Evolutionary conservation across 768 basidiomycete genomes (phyloP).

Genomic region (Mycena filopes): DNA sequence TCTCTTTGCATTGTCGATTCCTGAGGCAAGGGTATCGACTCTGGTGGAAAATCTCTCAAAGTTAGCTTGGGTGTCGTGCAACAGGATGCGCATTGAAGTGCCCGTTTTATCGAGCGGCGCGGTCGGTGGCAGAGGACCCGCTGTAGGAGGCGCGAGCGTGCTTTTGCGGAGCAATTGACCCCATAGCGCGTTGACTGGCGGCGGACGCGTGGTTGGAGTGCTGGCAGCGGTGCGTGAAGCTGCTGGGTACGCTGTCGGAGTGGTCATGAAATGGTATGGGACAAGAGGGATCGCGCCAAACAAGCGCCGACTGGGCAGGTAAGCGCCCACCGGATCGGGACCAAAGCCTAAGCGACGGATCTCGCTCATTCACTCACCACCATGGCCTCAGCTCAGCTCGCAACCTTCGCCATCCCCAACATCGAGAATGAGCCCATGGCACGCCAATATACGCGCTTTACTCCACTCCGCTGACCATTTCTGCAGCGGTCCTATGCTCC

Average conservation of each 20-base stretch:
- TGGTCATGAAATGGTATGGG: conserved; percentile 14
- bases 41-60: conserved; percentile 73
- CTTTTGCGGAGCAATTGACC: conserved; percentile 64
- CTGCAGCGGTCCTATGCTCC: conserved; percentile 78
- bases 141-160: conserved; percentile 38
- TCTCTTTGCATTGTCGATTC: conserved; percentile 61
- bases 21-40: conserved; percentile 61
- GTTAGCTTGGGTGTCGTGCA: conserved; percentile 79
- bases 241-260: too few species aligned
- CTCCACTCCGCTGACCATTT: conserved; percentile 9
- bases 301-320: background rate
- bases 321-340: too few species aligned
- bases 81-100: conserved; percentile 76
- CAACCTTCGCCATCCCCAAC: conserved; percentile 84
- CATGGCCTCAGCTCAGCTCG: conserved; percentile 82
- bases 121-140: conserved; percentile 49
- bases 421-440: conserved; percentile 97
- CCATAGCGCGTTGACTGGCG: conserved; percentile 59
- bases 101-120: conserved; percentile 71
- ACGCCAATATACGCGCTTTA: conserved; percentile 34
- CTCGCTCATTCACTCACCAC: conserved; percentile 39
- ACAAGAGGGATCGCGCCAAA: background rate
- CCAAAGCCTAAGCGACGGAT: background rate
- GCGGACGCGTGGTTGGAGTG: background rate
- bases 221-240: too few species aligned